Evolutionary conservation across 2,329 filamentous ascomycete species (phyloP).

Genomic region (Diaporthe aspalathi): DNA sequence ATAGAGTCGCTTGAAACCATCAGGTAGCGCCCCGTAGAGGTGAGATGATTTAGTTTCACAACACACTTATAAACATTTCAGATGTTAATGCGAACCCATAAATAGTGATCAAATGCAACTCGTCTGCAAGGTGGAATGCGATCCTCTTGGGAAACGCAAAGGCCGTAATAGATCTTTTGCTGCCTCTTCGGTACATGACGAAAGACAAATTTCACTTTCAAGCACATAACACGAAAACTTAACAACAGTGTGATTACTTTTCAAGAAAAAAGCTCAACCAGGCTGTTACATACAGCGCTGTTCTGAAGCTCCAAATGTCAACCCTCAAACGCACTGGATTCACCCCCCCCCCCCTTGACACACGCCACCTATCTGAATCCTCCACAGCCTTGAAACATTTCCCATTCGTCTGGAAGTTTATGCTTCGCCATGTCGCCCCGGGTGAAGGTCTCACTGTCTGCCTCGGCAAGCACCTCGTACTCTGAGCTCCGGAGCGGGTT

Average conservation of each 20-base stretch:
- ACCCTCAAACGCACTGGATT: not conserved
- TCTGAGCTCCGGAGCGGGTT: not conserved
- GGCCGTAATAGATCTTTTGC: not conserved
- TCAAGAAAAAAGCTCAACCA: not conserved
- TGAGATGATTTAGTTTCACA: no score
- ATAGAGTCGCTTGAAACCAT: slow-evolving; percentile 1
- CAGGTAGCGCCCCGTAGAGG: not conserved
- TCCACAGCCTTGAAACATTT: not conserved
- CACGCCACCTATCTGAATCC: not conserved
- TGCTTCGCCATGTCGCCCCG: not conserved
- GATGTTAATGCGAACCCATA: not conserved
- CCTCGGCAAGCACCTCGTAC: not conserved
- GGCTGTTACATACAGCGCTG: no score
- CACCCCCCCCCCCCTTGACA: no score
- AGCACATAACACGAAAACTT: no score
- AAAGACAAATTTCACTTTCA: not conserved
- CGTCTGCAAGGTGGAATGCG: not conserved
- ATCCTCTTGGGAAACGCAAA: not conserved
- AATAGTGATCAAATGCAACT: not conserved
- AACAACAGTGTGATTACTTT: no score
- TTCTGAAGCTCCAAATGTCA: not conserved
- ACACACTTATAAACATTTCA: not conserved
- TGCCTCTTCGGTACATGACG: not conserved
- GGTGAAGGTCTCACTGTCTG: not conserved
- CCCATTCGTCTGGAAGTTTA: not conserved